These are phyloP conservation scores for Solanum bulbocastanum DNA, from an alignment of 257 asterid genomes.

Conservation along the genomic window DNA sequence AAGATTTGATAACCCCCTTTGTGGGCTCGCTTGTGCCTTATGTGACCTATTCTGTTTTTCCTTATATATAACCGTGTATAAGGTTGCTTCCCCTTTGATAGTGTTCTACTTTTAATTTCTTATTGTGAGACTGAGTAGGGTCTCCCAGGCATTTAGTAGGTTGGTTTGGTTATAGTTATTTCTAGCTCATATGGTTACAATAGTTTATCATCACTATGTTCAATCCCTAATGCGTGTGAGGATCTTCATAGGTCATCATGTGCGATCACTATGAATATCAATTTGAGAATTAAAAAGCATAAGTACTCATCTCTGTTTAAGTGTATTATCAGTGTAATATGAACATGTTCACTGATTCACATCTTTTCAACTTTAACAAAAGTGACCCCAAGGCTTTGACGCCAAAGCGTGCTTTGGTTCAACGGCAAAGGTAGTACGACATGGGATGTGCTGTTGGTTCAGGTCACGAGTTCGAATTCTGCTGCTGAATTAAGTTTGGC, in stretches of 20 bases:
- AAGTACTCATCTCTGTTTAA: neutral
- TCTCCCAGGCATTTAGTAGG: neutral
- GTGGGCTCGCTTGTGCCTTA: neutral
- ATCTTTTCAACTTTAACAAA: neutral
- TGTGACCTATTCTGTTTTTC: neutral
- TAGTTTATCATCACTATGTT: neutral
- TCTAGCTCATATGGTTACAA: neutral
- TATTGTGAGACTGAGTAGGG: neutral
- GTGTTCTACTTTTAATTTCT: neutral
- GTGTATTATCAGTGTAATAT: neutral
- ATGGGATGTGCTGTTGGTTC: neutral
- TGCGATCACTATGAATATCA: neutral
- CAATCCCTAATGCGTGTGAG: neutral
- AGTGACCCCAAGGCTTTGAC: neutral
- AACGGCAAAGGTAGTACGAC: neutral
- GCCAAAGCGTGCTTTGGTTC: neutral
- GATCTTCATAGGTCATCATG: neutral
- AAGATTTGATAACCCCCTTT: conserved; percentile 19
- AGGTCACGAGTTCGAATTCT: neutral
- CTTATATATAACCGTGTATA: neutral
- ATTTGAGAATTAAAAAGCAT: neutral
- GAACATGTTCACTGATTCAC: neutral
- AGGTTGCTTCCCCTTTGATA: neutral
- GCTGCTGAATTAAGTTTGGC: neutral
- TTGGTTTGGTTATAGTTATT: neutral